Percentiles rank a stretch among this genome's conserved stretches.
These are phyloP conservation scores for Carex cristatella DNA, from an alignment of 176 grass and related monocot genomes.

Conservation along the genomic window DNA sequence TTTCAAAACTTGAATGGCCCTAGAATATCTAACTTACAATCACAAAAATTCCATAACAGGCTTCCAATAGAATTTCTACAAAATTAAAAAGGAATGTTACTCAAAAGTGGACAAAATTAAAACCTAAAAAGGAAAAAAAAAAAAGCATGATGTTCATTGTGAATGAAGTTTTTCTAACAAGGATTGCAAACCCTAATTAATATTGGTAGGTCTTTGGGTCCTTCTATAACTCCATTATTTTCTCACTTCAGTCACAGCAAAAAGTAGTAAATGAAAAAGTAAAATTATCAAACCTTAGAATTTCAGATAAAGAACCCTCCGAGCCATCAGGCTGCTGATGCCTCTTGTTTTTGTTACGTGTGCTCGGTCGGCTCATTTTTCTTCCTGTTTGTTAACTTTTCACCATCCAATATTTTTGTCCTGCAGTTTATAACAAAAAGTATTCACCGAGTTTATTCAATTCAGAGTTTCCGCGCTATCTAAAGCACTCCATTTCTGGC, in stretches of 20 bases:
- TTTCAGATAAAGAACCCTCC: constrained; percentile 37
- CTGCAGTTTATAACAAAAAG: background rate
- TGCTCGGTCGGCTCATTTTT: constrained; percentile 79
- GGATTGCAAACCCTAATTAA: background rate
- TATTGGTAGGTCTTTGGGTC: background rate
- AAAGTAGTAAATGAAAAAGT: constrained; percentile 12
- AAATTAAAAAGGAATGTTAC: background rate
- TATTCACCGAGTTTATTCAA: background rate
- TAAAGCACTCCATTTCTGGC: background rate
- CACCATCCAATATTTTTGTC: constrained; percentile 13
- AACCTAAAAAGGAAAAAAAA: background rate
- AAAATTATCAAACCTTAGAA: constrained; percentile 54
- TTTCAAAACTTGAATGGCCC: background rate
- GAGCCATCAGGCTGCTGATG: constrained; percentile 41
- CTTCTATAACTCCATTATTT: background rate
- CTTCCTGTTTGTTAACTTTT: constrained; percentile 8
- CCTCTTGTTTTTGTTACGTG: constrained; percentile 91
- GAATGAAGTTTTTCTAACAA: background rate
- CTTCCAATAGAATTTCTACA: background rate
- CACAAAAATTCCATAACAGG: background rate
- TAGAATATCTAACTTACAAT: background rate
- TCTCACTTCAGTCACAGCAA: background rate
- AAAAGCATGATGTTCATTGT: background rate
- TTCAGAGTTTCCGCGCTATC: background rate
- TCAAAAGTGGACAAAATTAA: background rate